These are phyloP conservation scores for Ustilago cynodontis DNA, from an alignment of 1,284 basidiomycete species.

Conservation along the genomic window DNA sequence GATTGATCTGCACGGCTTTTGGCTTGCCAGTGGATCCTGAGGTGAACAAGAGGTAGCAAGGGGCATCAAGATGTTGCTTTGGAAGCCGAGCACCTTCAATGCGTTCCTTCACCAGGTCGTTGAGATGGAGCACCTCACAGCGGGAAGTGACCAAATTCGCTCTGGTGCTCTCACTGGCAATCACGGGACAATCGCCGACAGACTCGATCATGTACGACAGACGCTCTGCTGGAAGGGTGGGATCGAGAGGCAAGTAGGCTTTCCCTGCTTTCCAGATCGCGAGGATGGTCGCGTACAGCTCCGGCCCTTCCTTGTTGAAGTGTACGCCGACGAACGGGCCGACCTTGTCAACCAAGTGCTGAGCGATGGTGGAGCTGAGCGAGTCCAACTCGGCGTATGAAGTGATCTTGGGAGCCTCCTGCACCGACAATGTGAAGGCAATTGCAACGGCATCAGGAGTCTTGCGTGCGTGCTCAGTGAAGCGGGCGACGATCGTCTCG, in stretches of 20 bases:
- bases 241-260: slow-evolving; percentile 65
- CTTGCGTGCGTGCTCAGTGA: slow-evolving; percentile 29
- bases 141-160: slow-evolving; percentile 16
- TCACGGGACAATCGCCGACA: slow-evolving; percentile 43
- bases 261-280: slow-evolving; percentile 66
- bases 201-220: slow-evolving; percentile 63
- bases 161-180: slow-evolving; percentile 28
- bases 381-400: slow-evolving; percentile 59
- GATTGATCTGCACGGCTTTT: slow-evolving; percentile 65
- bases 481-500: slow-evolving; percentile 55
- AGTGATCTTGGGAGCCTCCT: slow-evolving; percentile 23
- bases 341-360: slow-evolving; percentile 21
- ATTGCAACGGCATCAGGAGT: slow-evolving; percentile 52
- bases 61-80: slow-evolving; percentile 28
- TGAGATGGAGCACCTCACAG: slow-evolving; percentile 39
- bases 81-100: slow-evolving; percentile 8
- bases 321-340: slow-evolving; percentile 55
- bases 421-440: slow-evolving; percentile 46
- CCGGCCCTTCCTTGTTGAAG: slow-evolving; percentile 53
- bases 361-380: slow-evolving; percentile 48
- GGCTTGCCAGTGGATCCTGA: slow-evolving; percentile 66
- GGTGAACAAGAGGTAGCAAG: slow-evolving; percentile 66
- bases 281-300: slow-evolving; percentile 59
- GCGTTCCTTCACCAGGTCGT: slow-evolving; percentile 9
- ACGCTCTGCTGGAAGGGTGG: slow-evolving; percentile 60